Evolutionary conservation across 208 protist genomes (phyloP), one percentile per base, ranked within the genome.

Genomic region (Trypanosoma mega): DNA sequence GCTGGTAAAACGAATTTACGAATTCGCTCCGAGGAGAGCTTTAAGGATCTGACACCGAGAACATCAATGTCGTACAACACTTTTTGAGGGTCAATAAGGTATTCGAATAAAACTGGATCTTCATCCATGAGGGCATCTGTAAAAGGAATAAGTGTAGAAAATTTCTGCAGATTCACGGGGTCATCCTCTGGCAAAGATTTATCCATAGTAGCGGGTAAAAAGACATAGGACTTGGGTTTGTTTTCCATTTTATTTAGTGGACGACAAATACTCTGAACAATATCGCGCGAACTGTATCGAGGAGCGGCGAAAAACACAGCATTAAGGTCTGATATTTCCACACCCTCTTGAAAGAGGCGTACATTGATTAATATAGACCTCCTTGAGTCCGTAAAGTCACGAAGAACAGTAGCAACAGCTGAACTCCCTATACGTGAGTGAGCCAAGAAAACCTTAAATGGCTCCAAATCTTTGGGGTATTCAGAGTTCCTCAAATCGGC

Each of bases 111-210:
- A 16, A 63, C 68, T 24, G 84, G 84, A 61, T 91, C 84, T 54
- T 91, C 84, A 68, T 91, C 84, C 84, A 91, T 91, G 34, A 91
- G 76, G 2, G 84, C 84, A 44, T 91, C 84, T 0, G 84, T 87
- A 67, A 91, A 91, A 21, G 84, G 84, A 14, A 91, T 65, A 29
- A 91, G 73, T 14, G 80, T 87, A 18, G 80, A 80, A 60, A 86
- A 91, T 55, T 74, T 81, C 34, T 83, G 53, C 31, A 91, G 60
- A 60, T 91, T 91, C 48, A 87, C 83, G 7, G 80, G 77, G 55
- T 91, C 63, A 53, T 74, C 68, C 18, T 74, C 76, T 9, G 70
- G 50, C 14, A 75, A 46, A 3, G 55, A 36, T 20, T 56, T 47
- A 51, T 91, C 67, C 14, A 84, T 72, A n/a, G 76, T 80, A 23